These are phyloP conservation scores for Monosporozyma solicola DNA, from an alignment of 805 yeast genomes.

Conservation along the genomic window DNA sequence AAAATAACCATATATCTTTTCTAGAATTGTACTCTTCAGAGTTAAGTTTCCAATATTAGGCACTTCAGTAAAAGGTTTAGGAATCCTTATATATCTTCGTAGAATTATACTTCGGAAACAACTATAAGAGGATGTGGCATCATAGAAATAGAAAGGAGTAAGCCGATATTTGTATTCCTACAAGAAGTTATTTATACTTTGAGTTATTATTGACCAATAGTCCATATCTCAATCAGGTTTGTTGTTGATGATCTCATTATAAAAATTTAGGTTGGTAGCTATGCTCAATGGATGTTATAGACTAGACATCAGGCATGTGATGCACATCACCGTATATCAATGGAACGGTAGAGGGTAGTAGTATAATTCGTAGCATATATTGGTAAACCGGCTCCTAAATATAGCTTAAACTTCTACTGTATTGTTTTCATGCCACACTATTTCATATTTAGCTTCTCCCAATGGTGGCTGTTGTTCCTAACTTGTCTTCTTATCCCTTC, in stretches of 20 bases:
- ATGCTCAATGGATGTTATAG: neutral
- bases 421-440: no score
- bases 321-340: no score
- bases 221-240: neutral
- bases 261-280: neutral
- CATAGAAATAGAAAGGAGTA: neutral
- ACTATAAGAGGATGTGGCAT: neutral
- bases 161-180: neutral
- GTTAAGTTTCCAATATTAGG: no score
- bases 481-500: no score
- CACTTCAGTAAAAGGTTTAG: neutral
- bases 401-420: no score
- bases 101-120: neutral
- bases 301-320: no score
- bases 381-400: no score
- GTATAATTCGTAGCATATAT: no score
- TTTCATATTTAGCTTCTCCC: no score
- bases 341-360: no score
- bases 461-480: no score
- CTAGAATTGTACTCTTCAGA: neutral
- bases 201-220: neutral
- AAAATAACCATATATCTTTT: neutral
- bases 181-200: neutral
- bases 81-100: neutral
- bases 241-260: neutral